Evolutionary conservation across 2,329 filamentous ascomycete species (phyloP), one percentile per base, ranked within the genome.

Genomic region (Beauveria caledonica): DNA sequence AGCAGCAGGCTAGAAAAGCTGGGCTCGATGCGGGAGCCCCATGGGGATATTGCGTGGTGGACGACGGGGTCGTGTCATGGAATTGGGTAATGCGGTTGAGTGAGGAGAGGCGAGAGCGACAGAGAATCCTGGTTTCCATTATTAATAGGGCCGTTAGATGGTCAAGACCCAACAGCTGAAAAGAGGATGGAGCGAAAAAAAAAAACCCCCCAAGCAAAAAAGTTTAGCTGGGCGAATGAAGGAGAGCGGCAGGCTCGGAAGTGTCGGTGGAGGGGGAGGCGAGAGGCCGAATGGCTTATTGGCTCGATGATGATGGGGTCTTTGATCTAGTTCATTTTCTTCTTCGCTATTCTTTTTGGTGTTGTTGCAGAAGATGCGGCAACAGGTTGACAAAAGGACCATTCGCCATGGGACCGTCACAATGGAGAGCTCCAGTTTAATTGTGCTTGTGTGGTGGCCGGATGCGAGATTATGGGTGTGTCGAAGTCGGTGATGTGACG

Each of bases 21-120:
- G 36, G 15, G 25, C 25, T 48, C 42, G 36, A 48, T 49, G 42
- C 45, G 29, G 55, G 55, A 58, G 55, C 55, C 55, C 55, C 55
- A 29, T 58, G 55, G 55, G 55, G 55, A 45, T 45, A 21, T 21
- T 13, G 19, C 54, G 29, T 48, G 42, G 29, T 21, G 19, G 29
- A 44, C 36, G 10, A n/a, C 2, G 25, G 33, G 27, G 33, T 27
- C 19, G 27, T 33, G 45, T 40, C 45, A 45, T 21, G 19, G 27
- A 49, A 50, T n/a, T 49, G 15, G 11, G 49, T 19, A 58, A 58
- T 49, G 55, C 17, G 8, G 44, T 15, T 33, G 11, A 33, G 29
- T 5, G 29, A 33, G 11, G 11, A 13, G 11, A 13, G 29, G 29
- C 29, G 15, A 23, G 27, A 25, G 42, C 33, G 19, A 29, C 15